phyloP scores from a whole-genome alignment of 1,284 basidiomycete species.

The Cryptococcus sp. region DNA sequence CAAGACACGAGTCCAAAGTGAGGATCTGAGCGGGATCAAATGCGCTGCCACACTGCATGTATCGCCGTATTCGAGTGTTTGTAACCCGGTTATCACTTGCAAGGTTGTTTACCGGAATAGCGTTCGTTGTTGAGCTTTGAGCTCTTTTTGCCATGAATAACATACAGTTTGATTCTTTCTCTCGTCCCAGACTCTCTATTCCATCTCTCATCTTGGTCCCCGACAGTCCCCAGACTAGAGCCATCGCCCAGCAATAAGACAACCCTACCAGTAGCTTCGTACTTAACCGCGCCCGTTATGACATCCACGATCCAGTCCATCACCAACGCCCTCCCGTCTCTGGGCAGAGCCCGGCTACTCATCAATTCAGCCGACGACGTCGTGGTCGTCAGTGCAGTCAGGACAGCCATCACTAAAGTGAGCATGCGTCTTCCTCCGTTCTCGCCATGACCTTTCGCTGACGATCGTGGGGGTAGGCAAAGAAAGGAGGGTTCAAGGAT shows the following conservation, averaged over 20 bases:
- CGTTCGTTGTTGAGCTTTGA: too few relatives aligned
- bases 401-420: slow-evolving; percentile 88
- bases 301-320: slow-evolving; percentile 49
- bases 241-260: neutral
- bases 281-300: slow-evolving; percentile 23
- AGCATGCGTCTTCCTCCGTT: slow-evolving; percentile 10
- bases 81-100: too few relatives aligned
- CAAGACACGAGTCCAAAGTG: too few relatives aligned
- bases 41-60: too few relatives aligned
- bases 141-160: too few relatives aligned
- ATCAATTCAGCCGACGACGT: slow-evolving; percentile 75
- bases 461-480: slow-evolving; percentile 46
- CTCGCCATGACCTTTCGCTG: neutral
- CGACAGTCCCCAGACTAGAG: neutral
- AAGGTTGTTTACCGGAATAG: too few relatives aligned
- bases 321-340: slow-evolving; percentile 48
- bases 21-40: too few relatives aligned
- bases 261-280: neutral
- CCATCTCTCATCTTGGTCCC: too few relatives aligned
- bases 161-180: too few relatives aligned
- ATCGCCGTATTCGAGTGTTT: too few relatives aligned
- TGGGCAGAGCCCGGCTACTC: slow-evolving; percentile 60
- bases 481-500: slow-evolving; percentile 94
- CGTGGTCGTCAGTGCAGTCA: slow-evolving; percentile 83
- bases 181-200: too few relatives aligned